Base-by-base conservation (phyloP, 2,329 filamentous ascomycete genomes). In the Penicillium sp. region DNA sequence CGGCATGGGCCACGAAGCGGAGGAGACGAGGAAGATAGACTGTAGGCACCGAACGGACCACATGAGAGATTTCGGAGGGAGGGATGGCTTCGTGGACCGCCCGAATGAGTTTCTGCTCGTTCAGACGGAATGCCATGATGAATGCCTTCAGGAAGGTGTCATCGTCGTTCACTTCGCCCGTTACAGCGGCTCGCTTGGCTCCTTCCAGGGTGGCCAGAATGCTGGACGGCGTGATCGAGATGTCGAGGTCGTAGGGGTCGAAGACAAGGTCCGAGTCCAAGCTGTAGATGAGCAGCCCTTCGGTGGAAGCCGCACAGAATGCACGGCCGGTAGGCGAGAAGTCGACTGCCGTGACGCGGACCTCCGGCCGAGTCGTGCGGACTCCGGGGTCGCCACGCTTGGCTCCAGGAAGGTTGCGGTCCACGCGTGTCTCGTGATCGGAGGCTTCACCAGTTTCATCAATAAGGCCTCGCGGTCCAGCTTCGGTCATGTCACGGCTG, bases 121-220 rank as follows among this genome's bases (percentile, higher is more conserved):
- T 96, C 51, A 98, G 82, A 5, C 94, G 85, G 77, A 98, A 98
- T 1, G 90, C 86, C 93, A 98, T 98, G 56, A 96, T 83, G 5
- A 98, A 75, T 1, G 93, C 91, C 71, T 93, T 95, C 56, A 97
- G 79, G 68, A 87, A 95, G 8, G 67, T 65, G 64, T 95, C 87
- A 54, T 79, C 80, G 49, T 89, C 82, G 50, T 84, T 77, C 29
- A 86, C 73, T 9, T 84, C 79, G 44, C 61, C 54, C 12, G 61
- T 56, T 19, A 51, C 53, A 13, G 61, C 54, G 1, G 67, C 59
- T 37, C 58, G 49, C 55, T 69, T 69, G n/a, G 70, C 69, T 26
- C 61, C 67, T 29, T 68, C 63, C 1, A 97, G 77, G 0, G 89
- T 93, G 2, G 85, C 68, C 1, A 96, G 76, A 2, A 90, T 93